phyloP scores from a whole-genome alignment of 805 yeast genomes.

The Sugiyamaella marilandica region DNA sequence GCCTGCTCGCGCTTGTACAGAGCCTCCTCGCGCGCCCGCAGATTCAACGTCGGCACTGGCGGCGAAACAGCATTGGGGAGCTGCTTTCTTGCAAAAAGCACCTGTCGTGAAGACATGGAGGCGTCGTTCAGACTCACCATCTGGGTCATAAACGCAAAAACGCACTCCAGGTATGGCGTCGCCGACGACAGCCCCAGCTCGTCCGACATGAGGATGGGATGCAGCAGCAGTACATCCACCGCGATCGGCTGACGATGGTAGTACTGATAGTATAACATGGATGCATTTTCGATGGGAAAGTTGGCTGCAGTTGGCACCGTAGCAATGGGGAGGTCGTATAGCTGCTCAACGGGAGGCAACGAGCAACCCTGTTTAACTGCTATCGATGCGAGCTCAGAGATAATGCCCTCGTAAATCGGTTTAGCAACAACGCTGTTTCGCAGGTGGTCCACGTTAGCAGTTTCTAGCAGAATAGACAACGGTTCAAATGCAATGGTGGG shows the following conservation, averaged over 20 bases:
- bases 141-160: constrained; percentile 54
- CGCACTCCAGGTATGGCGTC: constrained; percentile 85
- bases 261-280: constrained; percentile 63
- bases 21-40: constrained; percentile 20
- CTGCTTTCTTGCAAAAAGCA: constrained; percentile 4
- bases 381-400: constrained; percentile 67
- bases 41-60: not conserved
- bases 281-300: constrained; percentile 29
- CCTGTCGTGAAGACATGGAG: not conserved
- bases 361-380: constrained; percentile 46
- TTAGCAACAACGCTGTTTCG: constrained; percentile 70
- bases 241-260: constrained; percentile 53
- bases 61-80: not conserved
- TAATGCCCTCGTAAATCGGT: constrained; percentile 77
- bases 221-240: constrained; percentile 71
- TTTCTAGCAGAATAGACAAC: constrained; percentile 66
- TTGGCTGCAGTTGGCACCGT: constrained; percentile 1
- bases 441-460: constrained; percentile 55
- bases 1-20: constrained; percentile 20
- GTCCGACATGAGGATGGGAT: constrained; percentile 87
- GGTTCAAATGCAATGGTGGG: constrained; percentile 78
- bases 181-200: constrained; percentile 36
- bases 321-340: constrained; percentile 5
- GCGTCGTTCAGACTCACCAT: constrained; percentile 24
- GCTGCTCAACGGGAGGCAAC: constrained; percentile 57